Percentiles rank a stretch among this genome's conserved stretches.
These are phyloP conservation scores for Effrenium voratum DNA, from an alignment of 73 alveolate genomes.

Conservation along the genomic window DNA sequence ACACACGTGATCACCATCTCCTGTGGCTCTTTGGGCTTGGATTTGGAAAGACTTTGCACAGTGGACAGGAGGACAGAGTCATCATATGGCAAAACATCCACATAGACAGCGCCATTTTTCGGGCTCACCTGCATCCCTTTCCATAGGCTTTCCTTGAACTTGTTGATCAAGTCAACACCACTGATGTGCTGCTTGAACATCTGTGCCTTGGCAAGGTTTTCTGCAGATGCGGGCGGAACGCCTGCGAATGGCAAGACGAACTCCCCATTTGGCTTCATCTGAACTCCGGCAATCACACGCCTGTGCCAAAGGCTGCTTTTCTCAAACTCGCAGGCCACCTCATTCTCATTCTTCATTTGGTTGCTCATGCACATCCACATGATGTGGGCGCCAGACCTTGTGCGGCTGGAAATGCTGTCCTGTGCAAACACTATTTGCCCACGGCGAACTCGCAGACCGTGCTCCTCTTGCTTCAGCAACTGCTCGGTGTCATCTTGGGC, in stretches of 20 bases:
- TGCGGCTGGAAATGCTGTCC: conserved; percentile 11
- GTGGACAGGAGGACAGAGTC: conserved; percentile 34
- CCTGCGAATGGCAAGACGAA: conserved; percentile 31
- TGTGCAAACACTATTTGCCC: background rate
- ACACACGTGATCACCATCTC: conserved; percentile 1
- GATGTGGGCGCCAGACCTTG: conserved; percentile 27
- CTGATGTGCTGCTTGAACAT: conserved; percentile 33
- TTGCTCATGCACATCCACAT: conserved; percentile 6
- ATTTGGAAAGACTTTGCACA: conserved; percentile 2
- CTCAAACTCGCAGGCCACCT: background rate
- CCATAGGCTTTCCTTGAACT: conserved; percentile 18
- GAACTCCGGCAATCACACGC: background rate
- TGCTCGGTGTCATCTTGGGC: conserved; percentile 15
- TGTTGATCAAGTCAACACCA: conserved; percentile 7
- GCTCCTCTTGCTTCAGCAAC: background rate
- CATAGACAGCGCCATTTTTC: background rate
- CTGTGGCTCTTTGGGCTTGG: conserved; percentile 31
- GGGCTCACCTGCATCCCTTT: background rate
- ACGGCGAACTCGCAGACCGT: background rate
- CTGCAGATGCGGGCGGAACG: background rate
- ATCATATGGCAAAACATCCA: conserved; percentile 52
- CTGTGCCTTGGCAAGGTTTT: conserved; percentile 28
- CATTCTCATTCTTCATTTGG: background rate
- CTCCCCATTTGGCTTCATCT: background rate
- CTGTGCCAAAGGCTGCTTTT: conserved; percentile 11